Evolutionary conservation across 805 yeast species (phyloP), one percentile per base, ranked within the genome.

Genomic region (Nakazawaea populi): DNA sequence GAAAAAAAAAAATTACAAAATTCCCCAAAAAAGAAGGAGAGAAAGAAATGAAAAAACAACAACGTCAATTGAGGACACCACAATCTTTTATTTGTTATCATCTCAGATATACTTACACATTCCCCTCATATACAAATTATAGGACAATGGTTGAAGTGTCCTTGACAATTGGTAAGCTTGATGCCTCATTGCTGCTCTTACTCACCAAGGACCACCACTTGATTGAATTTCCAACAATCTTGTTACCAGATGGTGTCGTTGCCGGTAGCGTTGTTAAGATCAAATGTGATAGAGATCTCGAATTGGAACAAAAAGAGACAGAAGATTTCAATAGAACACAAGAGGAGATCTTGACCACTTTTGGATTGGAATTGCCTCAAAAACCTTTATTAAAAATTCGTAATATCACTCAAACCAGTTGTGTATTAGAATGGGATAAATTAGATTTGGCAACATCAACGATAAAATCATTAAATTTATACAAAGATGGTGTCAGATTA

Each of bases 211-310:
- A 92, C 65, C 98, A 92, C 66, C 96, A 91, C 64, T 75, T 92
- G 54, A 91, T 94, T 56, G 99, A 94, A 62, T 94, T 92, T 61
- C 99, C 99, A n/a, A 89, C 98, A 4, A 82, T 92, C 52, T 73
- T 94, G 49, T 72, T 94, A 44, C 99, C 99, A 7, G 87, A 85
- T 58, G 91, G 92, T 39, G 94, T 91, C 36, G 77, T 80, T 56
- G 95, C 98, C 1, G 99, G 99, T 2, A 87, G 96, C 10, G 86
- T 94, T 48, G 89, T 94, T 47, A 86, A 85, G 59, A 84, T 94
- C 65, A 79, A 75, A 52, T 91, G 97, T 65, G 90, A 86, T 48
- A 84, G 87, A 55, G 95, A 91, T 61, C 60, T 73, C 4, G 80
- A 75, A 42, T 78, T 83, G 37, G 97, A 92, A 62, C 58, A 64